Percentiles rank a stretch among this genome's conserved stretches.
Conservation (phyloP, 768 basidiomycete genomes). For the Lanmaoa rubissima region DNA sequence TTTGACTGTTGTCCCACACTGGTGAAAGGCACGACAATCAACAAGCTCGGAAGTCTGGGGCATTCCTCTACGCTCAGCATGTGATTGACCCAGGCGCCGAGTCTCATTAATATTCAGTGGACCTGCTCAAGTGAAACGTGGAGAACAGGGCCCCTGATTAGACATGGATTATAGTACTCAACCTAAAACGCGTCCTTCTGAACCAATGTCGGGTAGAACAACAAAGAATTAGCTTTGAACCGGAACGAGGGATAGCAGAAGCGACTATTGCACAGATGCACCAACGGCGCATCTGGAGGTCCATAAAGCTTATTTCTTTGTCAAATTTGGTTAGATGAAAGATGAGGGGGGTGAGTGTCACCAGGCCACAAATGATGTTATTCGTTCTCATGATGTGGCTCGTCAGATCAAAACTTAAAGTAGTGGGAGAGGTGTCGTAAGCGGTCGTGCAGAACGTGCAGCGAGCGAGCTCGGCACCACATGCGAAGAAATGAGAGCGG, state of each 20-base stretch:
- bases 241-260: not conserved
- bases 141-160: not conserved
- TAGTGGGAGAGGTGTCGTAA: constrained; percentile 24
- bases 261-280: not conserved
- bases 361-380: not conserved
- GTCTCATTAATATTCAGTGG: not conserved
- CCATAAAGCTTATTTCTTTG: not conserved
- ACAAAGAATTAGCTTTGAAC: not conserved
- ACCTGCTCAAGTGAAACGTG: not conserved
- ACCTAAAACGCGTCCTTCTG: not conserved
- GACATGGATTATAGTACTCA: not conserved
- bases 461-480: not conserved
- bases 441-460: not conserved
- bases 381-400: constrained; percentile 22
- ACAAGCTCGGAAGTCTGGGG: not conserved
- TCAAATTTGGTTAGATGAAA: constrained; percentile 24
- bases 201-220: not conserved
- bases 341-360: not conserved
- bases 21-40: not conserved
- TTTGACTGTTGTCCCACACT: constrained; percentile 1
- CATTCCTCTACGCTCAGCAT: not conserved
- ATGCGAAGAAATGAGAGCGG: not conserved
- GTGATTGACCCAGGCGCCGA: constrained; percentile 8
- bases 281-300: constrained; percentile 3
- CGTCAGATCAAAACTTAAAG: constrained; percentile 17